Evolutionary conservation across 2,329 filamentous ascomycete species (phyloP), one percentile per base, ranked within the genome.

Genomic region (Sphaerostilbella broomeana): DNA sequence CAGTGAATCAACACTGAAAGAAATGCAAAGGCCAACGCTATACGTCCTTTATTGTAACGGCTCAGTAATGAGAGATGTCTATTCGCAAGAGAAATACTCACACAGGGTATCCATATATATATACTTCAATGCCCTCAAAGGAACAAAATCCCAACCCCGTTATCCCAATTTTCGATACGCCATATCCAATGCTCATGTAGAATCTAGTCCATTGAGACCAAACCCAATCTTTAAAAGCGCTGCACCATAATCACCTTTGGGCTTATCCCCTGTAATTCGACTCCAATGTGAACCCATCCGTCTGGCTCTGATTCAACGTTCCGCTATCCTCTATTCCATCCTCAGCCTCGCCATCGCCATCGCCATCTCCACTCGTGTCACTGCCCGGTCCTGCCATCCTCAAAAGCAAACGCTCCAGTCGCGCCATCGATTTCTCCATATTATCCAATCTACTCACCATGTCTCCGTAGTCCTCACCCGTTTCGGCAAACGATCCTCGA

Each of bases 381-480:
- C 24, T 40, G n/a, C 11, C 52, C 46, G 19, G 62, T 18, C 18
- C 50, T 15, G 63, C 48, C 40, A 73, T 49, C 36, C 53, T 63
- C 27, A 54, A 51, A 36, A 75, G 47, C 59, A 75, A 61, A n/a
- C 51, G 51, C 50, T 73, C 70, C 44, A 76, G 67, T 22, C 70
- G 64, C 28, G 57, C 56, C 44, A 70, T 68, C 19, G 67, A 58
- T 42, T 65, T 64, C 51, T 79, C 75, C 48, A 80, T 63, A 6
- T 61, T 58, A 24, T 63, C 64, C 22, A 79, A 51, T 33, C 72
- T 62, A 17, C 55, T 53, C 1, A 60, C 54, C 32, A 77, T 54
- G n/a, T 64, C 62, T 10, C 62, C 64, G 13, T 63, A 55, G 39
- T 70, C 71, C 25, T 67, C 61, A 8, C 24, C 31, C 10, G 63